Evolutionary conservation across 2,329 filamentous ascomycete species (phyloP).

Genomic region (Alternaria consortialis): DNA sequence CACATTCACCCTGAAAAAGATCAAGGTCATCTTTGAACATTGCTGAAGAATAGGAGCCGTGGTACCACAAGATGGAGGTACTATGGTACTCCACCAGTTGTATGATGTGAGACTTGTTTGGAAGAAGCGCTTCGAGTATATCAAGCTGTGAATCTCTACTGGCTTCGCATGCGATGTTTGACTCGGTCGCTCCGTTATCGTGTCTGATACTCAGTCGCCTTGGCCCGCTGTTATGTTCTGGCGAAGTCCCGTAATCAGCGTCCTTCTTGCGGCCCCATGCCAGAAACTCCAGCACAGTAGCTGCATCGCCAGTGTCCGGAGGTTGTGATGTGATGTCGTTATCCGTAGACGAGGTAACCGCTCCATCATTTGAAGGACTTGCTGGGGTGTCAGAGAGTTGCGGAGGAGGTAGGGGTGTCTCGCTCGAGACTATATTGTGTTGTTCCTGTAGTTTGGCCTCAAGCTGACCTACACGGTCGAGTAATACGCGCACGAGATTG

Average conservation of each 20-base stretch:
- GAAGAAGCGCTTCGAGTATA: conserved; percentile 46
- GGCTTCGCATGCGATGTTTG: conserved; percentile 8
- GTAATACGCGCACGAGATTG: conserved; percentile 29
- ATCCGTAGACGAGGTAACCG: not conserved
- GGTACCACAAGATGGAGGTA: conserved; percentile 51
- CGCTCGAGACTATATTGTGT: not conserved
- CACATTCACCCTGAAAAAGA: conserved; percentile 34
- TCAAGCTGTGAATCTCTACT: conserved; percentile 30
- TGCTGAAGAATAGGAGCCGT: conserved; percentile 46
- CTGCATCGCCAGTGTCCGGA: conserved; percentile 46
- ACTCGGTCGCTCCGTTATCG: conserved; percentile 1
- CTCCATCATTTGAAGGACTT: conserved; percentile 20
- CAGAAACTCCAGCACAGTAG: conserved; percentile 59
- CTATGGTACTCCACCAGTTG: conserved; percentile 49
- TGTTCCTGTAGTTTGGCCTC: conserved; percentile 27
- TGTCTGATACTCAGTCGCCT: conserved; percentile 3
- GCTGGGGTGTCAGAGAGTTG: conserved; percentile 1
- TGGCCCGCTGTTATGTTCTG: conserved; percentile 24
- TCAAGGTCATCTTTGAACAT: conserved; percentile 15
- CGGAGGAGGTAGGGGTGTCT: not conserved
- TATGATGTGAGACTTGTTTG: conserved; percentile 11
- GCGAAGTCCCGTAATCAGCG: conserved; percentile 19
- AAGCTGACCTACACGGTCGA: conserved; percentile 37
- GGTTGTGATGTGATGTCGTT: not conserved
- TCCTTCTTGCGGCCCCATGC: conserved; percentile 61